Percentiles rank a stretch among this genome's conserved stretches.
These are phyloP conservation scores for apple (Malus domestica) DNA, from an alignment of 306 rosid species.

Conservation along the genomic window DNA sequence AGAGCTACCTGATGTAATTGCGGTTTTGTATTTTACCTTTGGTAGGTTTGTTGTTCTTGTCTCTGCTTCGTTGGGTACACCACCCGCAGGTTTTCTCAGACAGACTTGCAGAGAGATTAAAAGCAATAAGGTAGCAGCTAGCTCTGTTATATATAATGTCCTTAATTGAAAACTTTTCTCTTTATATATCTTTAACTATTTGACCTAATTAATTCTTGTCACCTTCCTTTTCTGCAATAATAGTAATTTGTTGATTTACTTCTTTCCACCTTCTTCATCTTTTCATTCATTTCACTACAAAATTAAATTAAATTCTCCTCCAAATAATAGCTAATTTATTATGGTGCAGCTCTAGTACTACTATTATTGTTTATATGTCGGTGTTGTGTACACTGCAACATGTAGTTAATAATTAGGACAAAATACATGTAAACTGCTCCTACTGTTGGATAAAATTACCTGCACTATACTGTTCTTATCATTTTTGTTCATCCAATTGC, in stretches of 20 bases:
- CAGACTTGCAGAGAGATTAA: conserved; percentile 14
- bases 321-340: not conserved
- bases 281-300: not conserved
- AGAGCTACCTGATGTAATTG: conserved; percentile 20
- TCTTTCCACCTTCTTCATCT: not conserved
- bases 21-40: conserved; percentile 18
- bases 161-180: not conserved
- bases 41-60: conserved; percentile 45
- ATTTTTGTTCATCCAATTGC: not conserved
- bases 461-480: not conserved
- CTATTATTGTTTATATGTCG: not conserved
- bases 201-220: conserved; percentile 1
- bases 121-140: not conserved
- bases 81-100: conserved; percentile 21
- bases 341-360: not conserved
- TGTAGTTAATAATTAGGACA: not conserved
- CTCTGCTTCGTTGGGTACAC: conserved; percentile 38
- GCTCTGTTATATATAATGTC: not conserved
- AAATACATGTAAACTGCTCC: not conserved
- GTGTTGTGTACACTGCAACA: not conserved
- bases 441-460: not conserved
- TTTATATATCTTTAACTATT: not conserved
- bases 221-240: not conserved
- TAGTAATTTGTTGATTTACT: not conserved
- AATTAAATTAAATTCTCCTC: not conserved